phyloP scores from a whole-genome alignment of 2,329 filamentous ascomycete genomes.

The Cladophialophora immunda region DNA sequence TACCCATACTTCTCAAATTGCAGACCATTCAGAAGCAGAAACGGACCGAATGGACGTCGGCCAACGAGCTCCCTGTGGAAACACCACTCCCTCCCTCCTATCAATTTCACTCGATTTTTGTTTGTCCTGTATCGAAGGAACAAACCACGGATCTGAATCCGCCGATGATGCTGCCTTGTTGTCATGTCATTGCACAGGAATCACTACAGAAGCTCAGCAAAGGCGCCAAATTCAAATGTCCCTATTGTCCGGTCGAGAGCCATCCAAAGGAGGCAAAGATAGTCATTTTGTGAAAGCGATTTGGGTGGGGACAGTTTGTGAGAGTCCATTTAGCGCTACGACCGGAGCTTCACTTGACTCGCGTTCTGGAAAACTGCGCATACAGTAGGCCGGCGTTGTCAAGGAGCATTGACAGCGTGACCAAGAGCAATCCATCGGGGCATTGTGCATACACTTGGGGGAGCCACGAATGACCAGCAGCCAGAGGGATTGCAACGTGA shows the following conservation, averaged over 20 bases:
- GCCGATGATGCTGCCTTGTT: slow-evolving; percentile 95
- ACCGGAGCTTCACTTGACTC: background rate
- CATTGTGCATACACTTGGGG: background rate
- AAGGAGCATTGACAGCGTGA: background rate
- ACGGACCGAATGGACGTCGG: slow-evolving; percentile 92
- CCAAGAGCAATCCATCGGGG: background rate
- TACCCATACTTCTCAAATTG: slow-evolving; percentile 88
- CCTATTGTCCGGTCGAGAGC: slow-evolving; percentile 91
- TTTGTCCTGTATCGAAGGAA: slow-evolving; percentile 96
- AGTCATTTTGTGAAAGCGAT: slow-evolving; percentile 68
- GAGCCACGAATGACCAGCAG: background rate
- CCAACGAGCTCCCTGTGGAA: slow-evolving; percentile 85
- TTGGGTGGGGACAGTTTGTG: background rate
- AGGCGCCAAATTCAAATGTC: slow-evolving; percentile 86
- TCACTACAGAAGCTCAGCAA: slow-evolving; percentile 82
- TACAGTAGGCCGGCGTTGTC: background rate
- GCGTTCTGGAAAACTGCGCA: background rate
- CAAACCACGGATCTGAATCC: slow-evolving; percentile 93
- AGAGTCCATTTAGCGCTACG: background rate
- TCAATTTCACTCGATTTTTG: slow-evolving; percentile 93
- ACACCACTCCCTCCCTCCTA: slow-evolving; percentile 71
- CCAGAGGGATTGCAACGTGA: background rate
- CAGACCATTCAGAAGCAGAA: slow-evolving; percentile 87
- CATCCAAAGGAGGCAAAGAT: slow-evolving; percentile 77
- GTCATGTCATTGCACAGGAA: slow-evolving; percentile 90